Evolutionary conservation across 164 flowering plant species (phyloP), one percentile per base, ranked within the genome.

Genomic region (Buxus sempervirens): DNA sequence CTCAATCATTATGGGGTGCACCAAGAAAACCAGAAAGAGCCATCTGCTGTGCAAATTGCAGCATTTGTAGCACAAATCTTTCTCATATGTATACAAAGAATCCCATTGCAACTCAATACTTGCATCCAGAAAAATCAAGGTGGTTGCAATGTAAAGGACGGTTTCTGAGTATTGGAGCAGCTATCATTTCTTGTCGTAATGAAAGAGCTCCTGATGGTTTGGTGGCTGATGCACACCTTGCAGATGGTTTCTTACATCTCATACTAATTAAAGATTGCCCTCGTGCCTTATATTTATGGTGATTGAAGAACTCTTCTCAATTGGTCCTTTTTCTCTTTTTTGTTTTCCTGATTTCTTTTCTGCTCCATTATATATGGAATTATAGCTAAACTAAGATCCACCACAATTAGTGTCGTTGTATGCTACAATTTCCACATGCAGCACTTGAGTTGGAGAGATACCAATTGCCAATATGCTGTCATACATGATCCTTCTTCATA

Each of bases 191-290:
- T 41, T 84, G 89, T 72, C 87, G 97, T 45, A 95, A 95, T 79
- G 93, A 89, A 80, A 84, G 80, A 77, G 97, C 97, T 62, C 97
- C 99, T 56, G 97, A 95, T 78, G 99, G 99, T 64, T 79, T 95
- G 76, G 97, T 90, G 63, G 97, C 88, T 54, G 91, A 89, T 85
- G 99, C 99, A 58, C 99, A 95, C 80, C 97, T 92, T 75, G 82
- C 93, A 36, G 98, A 92, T 81, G 99, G 99, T 64, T 85, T 89
- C 68, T 68, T 95, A 61, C 88, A 90, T 79, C 93, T 95, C 58
- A 77, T 95, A 67, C 69, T 92, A 70, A 79, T 95, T 48, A 95
- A 83, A 75, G 91, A 92, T 59, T 95, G 98, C 73, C 90, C 97
- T 36, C 93, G 72, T 65, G 78, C 97, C 53, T 73, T 75, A 8